Evolutionary conservation across 1,139 yeast genomes (phyloP).

Genomic region (Meyerozyma sp.): DNA sequence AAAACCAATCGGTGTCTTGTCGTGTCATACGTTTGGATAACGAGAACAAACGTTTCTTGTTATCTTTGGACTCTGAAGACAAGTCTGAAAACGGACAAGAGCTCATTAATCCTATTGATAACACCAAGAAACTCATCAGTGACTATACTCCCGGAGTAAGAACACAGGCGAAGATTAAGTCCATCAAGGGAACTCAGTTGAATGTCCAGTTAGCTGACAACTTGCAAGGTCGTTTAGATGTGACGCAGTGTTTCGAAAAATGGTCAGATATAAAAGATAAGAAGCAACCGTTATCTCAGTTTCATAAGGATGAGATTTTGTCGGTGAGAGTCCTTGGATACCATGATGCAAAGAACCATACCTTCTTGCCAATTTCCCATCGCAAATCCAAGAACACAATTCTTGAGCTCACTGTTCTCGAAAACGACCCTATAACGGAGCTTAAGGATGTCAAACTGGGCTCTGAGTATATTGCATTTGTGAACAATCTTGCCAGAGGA

Average conservation of each 20-base stretch:
- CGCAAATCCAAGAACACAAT: slow-evolving; percentile 48
- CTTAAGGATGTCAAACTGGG: slow-evolving; percentile 40
- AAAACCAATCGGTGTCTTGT: slow-evolving; percentile 65
- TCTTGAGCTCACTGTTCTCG: slow-evolving; percentile 60
- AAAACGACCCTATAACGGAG: slow-evolving; percentile 22
- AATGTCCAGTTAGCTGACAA: slow-evolving; percentile 75
- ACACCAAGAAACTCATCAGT: slow-evolving; percentile 35
- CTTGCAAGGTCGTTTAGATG: slow-evolving; percentile 74
- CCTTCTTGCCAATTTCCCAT: slow-evolving; percentile 65
- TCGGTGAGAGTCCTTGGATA: slow-evolving; percentile 70
- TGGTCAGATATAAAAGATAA: slow-evolving; percentile 53
- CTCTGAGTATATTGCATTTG: slow-evolving; percentile 40
- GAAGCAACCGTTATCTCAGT: slow-evolving; percentile 55
- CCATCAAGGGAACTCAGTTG: slow-evolving; percentile 70
- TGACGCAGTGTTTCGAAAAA: slow-evolving; percentile 61
- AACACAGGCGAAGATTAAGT: slow-evolving; percentile 56
- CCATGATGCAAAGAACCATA: slow-evolving; percentile 69
- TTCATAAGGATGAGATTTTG: slow-evolving; percentile 53
- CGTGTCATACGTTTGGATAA: slow-evolving; percentile 60
- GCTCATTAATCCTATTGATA: slow-evolving; percentile 57
- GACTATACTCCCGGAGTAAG: slow-evolving; percentile 57
- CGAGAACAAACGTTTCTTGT: slow-evolving; percentile 63
- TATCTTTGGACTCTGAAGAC: slow-evolving; percentile 40
- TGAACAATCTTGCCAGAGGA: slow-evolving; percentile 50
- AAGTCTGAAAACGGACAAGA: slow-evolving; percentile 18